Evolutionary conservation across 768 basidiomycete species (phyloP).

Genomic region (Cytidiella melzeri): DNA sequence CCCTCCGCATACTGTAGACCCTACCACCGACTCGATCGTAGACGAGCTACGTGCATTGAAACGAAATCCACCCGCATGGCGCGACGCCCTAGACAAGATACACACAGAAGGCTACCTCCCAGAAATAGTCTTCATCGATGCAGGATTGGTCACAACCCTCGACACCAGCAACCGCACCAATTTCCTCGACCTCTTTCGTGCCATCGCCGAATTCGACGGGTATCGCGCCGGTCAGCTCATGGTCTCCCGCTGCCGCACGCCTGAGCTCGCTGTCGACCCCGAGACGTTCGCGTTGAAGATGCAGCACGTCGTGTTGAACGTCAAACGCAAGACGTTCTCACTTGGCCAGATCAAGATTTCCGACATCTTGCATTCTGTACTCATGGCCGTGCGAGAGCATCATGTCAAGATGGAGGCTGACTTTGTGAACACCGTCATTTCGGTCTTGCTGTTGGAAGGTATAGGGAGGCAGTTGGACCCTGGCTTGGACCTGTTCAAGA

Average conservation of each 20-base stretch:
- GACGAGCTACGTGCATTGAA: slow-evolving; percentile 58
- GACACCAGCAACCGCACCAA: slow-evolving; percentile 78
- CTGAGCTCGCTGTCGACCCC: slow-evolving; percentile 82
- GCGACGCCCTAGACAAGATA: slow-evolving; percentile 55
- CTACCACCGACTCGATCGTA: slow-evolving; percentile 46
- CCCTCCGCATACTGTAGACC: slow-evolving; percentile 8
- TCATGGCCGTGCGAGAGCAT: slow-evolving; percentile 79
- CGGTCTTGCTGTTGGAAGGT: slow-evolving; percentile 88
- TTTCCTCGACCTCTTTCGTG: slow-evolving; percentile 94
- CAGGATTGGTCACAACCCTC: slow-evolving; percentile 88
- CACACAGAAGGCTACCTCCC: slow-evolving; percentile 76
- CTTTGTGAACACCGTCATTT: slow-evolving; percentile 97
- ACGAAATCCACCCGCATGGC: slow-evolving; percentile 62
- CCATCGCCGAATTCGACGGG: slow-evolving; percentile 95
- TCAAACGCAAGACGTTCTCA: slow-evolving; percentile 96
- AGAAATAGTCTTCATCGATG: slow-evolving; percentile 94
- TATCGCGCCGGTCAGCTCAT: slow-evolving; percentile 93
- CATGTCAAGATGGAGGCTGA: slow-evolving; percentile 99
- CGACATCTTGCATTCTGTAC: slow-evolving; percentile 85
- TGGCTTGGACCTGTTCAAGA: slow-evolving; percentile 88
- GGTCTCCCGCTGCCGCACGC: slow-evolving; percentile 90
- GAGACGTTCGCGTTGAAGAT: slow-evolving; percentile 98
- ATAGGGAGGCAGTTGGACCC: slow-evolving; percentile 95
- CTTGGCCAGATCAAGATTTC: slow-evolving; percentile 96
- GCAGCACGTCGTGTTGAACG: slow-evolving; percentile 88